Percentiles rank a stretch among this genome's conserved stretches.
These are phyloP conservation scores for Pyrenophora seminiperda DNA, from an alignment of 2,329 filamentous ascomycete species.

Conservation along the genomic window DNA sequence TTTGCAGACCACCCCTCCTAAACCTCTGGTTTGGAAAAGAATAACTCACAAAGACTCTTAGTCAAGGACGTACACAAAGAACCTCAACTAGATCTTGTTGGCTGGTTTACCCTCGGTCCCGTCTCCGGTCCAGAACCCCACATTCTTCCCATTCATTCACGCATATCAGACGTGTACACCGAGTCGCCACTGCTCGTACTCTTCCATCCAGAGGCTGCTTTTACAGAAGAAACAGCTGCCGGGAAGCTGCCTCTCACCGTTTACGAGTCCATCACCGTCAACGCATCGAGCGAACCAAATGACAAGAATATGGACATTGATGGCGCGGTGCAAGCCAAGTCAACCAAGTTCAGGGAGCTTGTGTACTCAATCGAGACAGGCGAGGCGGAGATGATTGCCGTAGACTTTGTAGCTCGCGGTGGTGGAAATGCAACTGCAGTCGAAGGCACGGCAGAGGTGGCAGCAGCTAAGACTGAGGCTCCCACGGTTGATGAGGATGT, in stretches of 20 bases:
- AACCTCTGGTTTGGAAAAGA: neutral
- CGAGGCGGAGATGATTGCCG: constrained; percentile 96
- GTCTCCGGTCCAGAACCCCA: constrained; percentile 70
- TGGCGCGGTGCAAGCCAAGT: constrained; percentile 58
- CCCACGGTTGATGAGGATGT: constrained; percentile 52
- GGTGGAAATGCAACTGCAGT: constrained; percentile 76
- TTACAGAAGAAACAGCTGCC: constrained; percentile 61
- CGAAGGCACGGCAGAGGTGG: constrained; percentile 39
- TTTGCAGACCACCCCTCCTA: neutral
- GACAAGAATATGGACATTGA: constrained; percentile 64
- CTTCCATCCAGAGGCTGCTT: constrained; percentile 72
- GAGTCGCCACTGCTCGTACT: constrained; percentile 87
- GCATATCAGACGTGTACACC: constrained; percentile 75
- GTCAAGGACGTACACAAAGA: constrained; percentile 88
- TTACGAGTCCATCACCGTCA: constrained; percentile 73
- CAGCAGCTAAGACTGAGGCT: constrained; percentile 16
- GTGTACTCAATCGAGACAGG: constrained; percentile 89
- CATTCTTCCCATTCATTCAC: constrained; percentile 75
- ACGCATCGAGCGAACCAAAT: constrained; percentile 37
- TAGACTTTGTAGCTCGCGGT: constrained; percentile 88
- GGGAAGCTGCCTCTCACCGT: constrained; percentile 88
- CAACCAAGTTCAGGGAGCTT: constrained; percentile 78
- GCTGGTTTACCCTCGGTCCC: constrained; percentile 85
- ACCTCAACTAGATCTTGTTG: constrained; percentile 79
- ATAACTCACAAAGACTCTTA: constrained; percentile 48